phyloP scores from a whole-genome alignment of 2,329 filamentous ascomycete species.

The Stachybotrys chartarum region DNA sequence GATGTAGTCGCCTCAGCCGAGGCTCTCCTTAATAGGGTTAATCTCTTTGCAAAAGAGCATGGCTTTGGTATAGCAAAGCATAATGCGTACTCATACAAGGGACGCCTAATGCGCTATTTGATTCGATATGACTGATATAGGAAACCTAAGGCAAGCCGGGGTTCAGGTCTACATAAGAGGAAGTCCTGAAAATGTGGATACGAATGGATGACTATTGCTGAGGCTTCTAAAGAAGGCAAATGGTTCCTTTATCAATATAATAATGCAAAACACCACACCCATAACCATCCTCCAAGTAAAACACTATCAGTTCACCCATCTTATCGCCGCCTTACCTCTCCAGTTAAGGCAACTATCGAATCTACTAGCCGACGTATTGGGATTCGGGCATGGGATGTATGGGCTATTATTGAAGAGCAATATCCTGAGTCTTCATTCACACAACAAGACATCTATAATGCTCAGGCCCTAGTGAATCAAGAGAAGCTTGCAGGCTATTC shows the following conservation, averaged over 20 bases:
- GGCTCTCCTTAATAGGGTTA: no score
- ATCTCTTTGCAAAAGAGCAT: no score
- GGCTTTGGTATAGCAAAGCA: no score
- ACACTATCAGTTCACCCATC: slow-evolving; percentile 1
- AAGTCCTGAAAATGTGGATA: slow-evolving; percentile 8
- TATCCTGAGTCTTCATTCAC: slow-evolving; percentile 4
- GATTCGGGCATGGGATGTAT: slow-evolving; percentile 3
- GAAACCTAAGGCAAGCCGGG: no score
- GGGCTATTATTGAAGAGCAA: slow-evolving; percentile 6
- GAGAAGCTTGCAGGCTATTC: slow-evolving; percentile 7
- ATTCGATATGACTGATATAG: no score
- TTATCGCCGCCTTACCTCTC: neutral
- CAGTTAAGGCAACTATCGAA: slow-evolving; percentile 2
- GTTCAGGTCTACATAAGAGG: slow-evolving; percentile 4
- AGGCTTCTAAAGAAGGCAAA: slow-evolving; percentile 3
- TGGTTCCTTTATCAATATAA: neutral
- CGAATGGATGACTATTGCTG: slow-evolving; percentile 6
- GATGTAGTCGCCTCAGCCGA: no score
- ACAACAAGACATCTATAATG: slow-evolving; percentile 9
- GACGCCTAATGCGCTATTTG: no score
- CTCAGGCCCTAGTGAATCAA: slow-evolving; percentile 4
- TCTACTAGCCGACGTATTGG: slow-evolving; percentile 1
- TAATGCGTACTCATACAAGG: no score
- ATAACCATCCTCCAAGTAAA: slow-evolving; percentile 2
- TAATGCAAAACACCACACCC: slow-evolving; percentile 1